Base-by-base conservation (phyloP, 2,329 filamentous ascomycete genomes). In the Botrytis sinoallii region DNA sequence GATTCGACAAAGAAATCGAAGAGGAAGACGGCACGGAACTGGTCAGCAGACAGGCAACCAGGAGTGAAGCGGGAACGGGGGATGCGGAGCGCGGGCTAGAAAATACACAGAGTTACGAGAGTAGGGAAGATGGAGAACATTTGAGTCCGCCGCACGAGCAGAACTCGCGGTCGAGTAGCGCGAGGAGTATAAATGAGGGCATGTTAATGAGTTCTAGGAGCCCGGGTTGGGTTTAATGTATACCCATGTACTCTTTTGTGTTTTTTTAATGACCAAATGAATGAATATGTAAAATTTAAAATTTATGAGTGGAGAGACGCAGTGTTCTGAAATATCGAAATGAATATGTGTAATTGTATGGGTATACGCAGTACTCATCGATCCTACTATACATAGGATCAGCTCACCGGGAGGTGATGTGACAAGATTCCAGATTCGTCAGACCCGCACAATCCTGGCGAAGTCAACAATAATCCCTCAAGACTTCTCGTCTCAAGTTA, bases 11-110 rank as follows among this genome's bases (percentile, higher is more conserved):
- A 7, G 40, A 65, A 46, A 46, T 46, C n/a, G 46, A n/a, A 29
- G 65, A 67, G 25, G 65, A 67, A 22, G 65, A 67, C 18, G 65
- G 46, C 8, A 55, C 46, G 16, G 65, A 67, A 40, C 7, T 67
- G 9, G 46, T 67, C 14, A 29, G 16, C 18, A 5, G 35, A 20
- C 32, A 25, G 25, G 25, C 25, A 20, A 42, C 60, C 14, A 20
- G n/a, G 16, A n/a, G 40, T 9, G n/a, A 29, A 55, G n/a, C n/a
- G 8, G 61, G 16, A 42, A 29, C 60, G 14, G n/a, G n/a, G 1
- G 38, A 64, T 2, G 5, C 9, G 8, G 61, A 64, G 25, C 25
- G n/a, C 25, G 25, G 25, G 1, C 2, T 20, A 18, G n/a, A 18
- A 29, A 57, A 32, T 4, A 9, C 52, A 4, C 52, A 29, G 14